Conservation (phyloP, 1,139 yeast genomes). For the Protomyces gravidus region DNA sequence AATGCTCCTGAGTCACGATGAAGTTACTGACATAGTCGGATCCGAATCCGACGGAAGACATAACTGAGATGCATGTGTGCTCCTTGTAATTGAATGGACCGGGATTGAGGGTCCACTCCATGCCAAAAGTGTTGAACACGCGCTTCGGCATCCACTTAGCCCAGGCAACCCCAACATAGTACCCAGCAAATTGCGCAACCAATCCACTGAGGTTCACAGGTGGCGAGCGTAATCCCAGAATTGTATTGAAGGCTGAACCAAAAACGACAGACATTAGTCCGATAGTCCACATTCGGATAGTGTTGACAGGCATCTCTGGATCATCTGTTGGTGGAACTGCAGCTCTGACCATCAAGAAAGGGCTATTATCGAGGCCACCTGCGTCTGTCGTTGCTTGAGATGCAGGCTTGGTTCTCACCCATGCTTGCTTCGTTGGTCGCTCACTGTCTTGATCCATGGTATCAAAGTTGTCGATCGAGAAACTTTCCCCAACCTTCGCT, state of each 20-base stretch:
- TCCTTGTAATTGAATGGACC: constrained; percentile 67
- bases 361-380: constrained; percentile 49
- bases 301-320: constrained; percentile 53
- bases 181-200: constrained; percentile 50
- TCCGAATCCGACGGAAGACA: constrained; percentile 56
- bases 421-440: neutral
- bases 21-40: constrained; percentile 60
- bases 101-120: constrained; percentile 49
- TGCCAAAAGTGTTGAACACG: constrained; percentile 46
- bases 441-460: neutral
- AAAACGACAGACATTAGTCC: constrained; percentile 50
- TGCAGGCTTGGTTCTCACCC: neutral
- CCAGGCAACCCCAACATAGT: constrained; percentile 46
- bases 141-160: constrained; percentile 48
- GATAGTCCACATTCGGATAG: constrained; percentile 38
- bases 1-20: constrained; percentile 53
- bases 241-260: constrained; percentile 56
- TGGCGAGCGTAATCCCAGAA: constrained; percentile 57
- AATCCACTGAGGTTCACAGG: constrained; percentile 52
- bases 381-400: neutral
- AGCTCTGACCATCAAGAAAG: constrained; percentile 67
- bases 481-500: no score
- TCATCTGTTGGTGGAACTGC: constrained; percentile 63
- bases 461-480: neutral
- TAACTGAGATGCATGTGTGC: constrained; percentile 59